A percentile compares a stretch with the other conserved stretches of the same genome.
Evolutionary conservation across 306 rosid genomes (phyloP).

Genomic region (Quercus gilva): DNA sequence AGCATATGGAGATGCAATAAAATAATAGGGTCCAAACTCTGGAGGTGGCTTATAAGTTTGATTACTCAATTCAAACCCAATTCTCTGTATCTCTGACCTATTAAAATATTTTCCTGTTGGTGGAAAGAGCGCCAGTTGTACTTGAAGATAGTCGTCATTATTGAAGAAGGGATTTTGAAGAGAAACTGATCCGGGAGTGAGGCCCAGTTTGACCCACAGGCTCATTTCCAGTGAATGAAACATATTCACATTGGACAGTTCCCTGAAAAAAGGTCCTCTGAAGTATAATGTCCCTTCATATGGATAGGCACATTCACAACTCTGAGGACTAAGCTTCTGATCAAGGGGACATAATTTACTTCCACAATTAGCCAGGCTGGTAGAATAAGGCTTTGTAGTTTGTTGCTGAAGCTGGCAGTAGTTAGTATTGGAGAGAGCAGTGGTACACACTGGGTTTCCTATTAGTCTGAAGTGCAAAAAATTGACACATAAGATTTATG

Average conservation of each 20-base stretch:
- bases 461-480: conserved; percentile 53
- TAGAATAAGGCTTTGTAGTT: conserved; percentile 53
- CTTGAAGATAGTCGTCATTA: conserved; percentile 74
- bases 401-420: conserved; percentile 61
- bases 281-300: conserved; percentile 71
- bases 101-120: conserved; percentile 58
- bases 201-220: conserved; percentile 59
- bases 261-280: conserved; percentile 82
- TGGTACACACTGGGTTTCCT: conserved; percentile 79
- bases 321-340: conserved; percentile 78
- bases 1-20: conserved; percentile 66
- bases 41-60: conserved; percentile 87
- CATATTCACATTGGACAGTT: conserved; percentile 43
- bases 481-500: conserved; percentile 14
- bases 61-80: conserved; percentile 74
- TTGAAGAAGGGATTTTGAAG: conserved; percentile 74
- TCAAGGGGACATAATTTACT: conserved; percentile 49
- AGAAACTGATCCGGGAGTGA: conserved; percentile 84
- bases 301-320: conserved; percentile 88
- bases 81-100: conserved; percentile 68
- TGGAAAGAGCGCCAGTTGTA: conserved; percentile 80
- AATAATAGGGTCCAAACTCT: conserved; percentile 75
- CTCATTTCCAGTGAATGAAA: conserved; percentile 71
- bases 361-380: conserved; percentile 64
- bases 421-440: conserved; percentile 35